Evolutionary conservation across 345 rosid species (phyloP).

Genomic region (Nasturtium officinale): DNA sequence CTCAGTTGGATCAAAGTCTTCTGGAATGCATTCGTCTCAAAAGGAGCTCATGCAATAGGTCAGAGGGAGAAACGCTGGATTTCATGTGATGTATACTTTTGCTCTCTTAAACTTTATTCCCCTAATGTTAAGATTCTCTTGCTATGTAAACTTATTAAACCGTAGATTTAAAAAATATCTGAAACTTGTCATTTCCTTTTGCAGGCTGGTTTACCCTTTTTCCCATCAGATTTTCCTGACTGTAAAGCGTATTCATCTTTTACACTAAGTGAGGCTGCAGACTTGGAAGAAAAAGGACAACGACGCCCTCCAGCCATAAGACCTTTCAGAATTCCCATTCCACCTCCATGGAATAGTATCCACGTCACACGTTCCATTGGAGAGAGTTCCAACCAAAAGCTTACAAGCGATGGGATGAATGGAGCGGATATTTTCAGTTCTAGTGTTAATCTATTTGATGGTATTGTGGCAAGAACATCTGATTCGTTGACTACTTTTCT

Average conservation of each 20-base stretch:
- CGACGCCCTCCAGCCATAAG: slow-evolving; percentile 57
- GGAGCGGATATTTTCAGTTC: slow-evolving; percentile 15
- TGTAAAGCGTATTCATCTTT: slow-evolving; percentile 64
- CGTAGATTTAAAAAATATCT: not conserved
- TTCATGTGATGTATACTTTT: slow-evolving; percentile 63
- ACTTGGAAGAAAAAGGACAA: slow-evolving; percentile 52
- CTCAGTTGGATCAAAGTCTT: slow-evolving; percentile 80
- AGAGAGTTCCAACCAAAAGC: slow-evolving; percentile 34
- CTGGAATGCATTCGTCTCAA: slow-evolving; percentile 65
- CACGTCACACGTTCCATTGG: slow-evolving; percentile 33
- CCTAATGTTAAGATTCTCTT: slow-evolving; percentile 1
- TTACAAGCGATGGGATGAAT: slow-evolving; percentile 29
- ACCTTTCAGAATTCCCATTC: slow-evolving; percentile 66
- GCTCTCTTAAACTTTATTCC: slow-evolving; percentile 18
- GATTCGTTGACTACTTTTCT: slow-evolving; percentile 46
- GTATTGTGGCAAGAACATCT: slow-evolving; percentile 67
- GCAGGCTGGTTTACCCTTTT: slow-evolving; percentile 73
- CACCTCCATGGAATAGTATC: slow-evolving; percentile 71
- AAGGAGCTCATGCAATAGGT: slow-evolving; percentile 81
- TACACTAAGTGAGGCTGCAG: slow-evolving; percentile 57
- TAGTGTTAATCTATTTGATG: slow-evolving; percentile 45
- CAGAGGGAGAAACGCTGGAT: slow-evolving; percentile 85
- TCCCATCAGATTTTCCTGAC: slow-evolving; percentile 90
- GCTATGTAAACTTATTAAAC: not conserved
- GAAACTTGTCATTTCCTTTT: slow-evolving; percentile 11